Conservation (phyloP, 106 monocot species). For the Posidonia australis region DNA sequence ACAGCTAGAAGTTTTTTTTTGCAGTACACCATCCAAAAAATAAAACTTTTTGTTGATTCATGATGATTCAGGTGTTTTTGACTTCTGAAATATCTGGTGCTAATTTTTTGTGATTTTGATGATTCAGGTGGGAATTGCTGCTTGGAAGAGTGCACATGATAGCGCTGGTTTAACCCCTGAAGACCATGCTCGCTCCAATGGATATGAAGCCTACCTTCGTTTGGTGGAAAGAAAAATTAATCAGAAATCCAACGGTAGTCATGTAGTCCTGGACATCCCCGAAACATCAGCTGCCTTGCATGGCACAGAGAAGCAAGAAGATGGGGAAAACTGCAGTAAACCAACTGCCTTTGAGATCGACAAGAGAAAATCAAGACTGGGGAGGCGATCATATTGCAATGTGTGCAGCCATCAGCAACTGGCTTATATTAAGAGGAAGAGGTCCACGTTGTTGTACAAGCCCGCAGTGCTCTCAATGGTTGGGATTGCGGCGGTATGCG, state of each 20-base stretch:
- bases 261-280: slow-evolving; percentile 41
- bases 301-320: slow-evolving; percentile 3
- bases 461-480: slow-evolving; percentile 68
- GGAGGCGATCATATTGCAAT: slow-evolving; percentile 18
- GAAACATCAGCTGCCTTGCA: neutral
- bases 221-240: slow-evolving; percentile 53
- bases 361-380: neutral
- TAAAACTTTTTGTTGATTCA: too few species aligned
- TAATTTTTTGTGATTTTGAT: neutral
- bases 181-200: slow-evolving; percentile 44
- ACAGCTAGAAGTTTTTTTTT: too few species aligned
- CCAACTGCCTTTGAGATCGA: slow-evolving; percentile 24
- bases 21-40: too few species aligned
- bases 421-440: neutral
- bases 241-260: slow-evolving; percentile 10
- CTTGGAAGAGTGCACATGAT: slow-evolving; percentile 58
- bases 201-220: slow-evolving; percentile 39
- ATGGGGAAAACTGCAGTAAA: slow-evolving; percentile 9
- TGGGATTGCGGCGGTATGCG: slow-evolving; percentile 66
- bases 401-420: slow-evolving; percentile 43
- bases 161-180: slow-evolving; percentile 44
- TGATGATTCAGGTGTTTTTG: too few species aligned
- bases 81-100: too few species aligned
- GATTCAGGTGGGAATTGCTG: slow-evolving; percentile 51
- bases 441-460: slow-evolving; percentile 41